Evolutionary conservation across 1,284 basidiomycete species (phyloP).

Genomic region (Coniferiporia sulphurascens): DNA sequence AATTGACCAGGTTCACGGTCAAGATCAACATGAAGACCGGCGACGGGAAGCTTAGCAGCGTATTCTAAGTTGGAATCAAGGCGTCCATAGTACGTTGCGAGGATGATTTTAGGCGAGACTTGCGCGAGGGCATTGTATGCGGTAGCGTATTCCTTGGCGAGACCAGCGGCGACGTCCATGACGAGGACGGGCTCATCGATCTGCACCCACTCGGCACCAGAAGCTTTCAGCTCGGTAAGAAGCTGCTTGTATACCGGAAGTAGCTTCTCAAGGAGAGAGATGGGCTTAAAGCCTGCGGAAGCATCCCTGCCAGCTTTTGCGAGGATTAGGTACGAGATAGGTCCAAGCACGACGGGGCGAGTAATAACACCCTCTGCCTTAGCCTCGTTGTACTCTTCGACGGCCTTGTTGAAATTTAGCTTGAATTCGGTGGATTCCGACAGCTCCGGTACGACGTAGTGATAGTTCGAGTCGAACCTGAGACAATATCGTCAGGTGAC

Average conservation of each 20-base stretch:
- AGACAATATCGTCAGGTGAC: constrained; percentile 12
- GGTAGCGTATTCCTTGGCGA: constrained; percentile 78
- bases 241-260: constrained; percentile 92
- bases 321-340: constrained; percentile 92
- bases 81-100: constrained; percentile 96
- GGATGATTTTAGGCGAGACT: constrained; percentile 85
- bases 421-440: constrained; percentile 92
- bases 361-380: constrained; percentile 87
- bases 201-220: constrained; percentile 93
- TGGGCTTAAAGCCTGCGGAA: constrained; percentile 81
- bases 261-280: constrained; percentile 87
- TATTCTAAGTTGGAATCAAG: constrained; percentile 91
- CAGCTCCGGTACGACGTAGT: constrained; percentile 98
- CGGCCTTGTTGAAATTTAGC: constrained; percentile 91
- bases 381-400: constrained; percentile 95
- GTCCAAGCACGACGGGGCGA: constrained; percentile 95
- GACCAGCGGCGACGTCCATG: constrained; percentile 78
- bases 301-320: constrained; percentile 91
- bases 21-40: constrained; percentile 95
- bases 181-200: constrained; percentile 97
- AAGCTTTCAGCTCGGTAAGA: constrained; percentile 86
- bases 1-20: constrained; percentile 92
- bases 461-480: constrained; percentile 99
- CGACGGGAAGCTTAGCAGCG: constrained; percentile 89
- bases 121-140: constrained; percentile 83